A percentile compares a stretch with the other conserved stretches of the same genome.
These are phyloP conservation scores for Collybia sordida DNA, from an alignment of 768 basidiomycete species.

Conservation along the genomic window DNA sequence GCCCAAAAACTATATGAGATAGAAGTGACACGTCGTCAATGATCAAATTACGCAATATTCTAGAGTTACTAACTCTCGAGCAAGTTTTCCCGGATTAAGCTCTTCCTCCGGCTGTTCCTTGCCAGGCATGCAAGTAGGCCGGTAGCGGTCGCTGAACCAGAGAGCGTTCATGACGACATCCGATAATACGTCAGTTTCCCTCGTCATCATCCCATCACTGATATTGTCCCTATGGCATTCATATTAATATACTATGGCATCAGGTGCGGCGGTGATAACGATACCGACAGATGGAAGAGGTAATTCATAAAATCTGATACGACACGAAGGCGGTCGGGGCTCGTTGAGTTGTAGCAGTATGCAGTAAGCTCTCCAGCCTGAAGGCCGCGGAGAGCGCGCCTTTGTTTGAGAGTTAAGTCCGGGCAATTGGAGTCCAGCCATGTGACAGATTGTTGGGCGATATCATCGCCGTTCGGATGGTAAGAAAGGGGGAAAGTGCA, in stretches of 20 bases:
- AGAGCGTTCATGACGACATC: conserved; percentile 73
- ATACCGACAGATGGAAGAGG: conserved; percentile 50
- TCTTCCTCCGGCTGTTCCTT: conserved; percentile 40
- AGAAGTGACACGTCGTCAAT: conserved; percentile 3
- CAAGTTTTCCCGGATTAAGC: conserved; percentile 59
- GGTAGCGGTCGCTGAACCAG: conserved; percentile 53
- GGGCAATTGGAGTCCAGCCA: conserved; percentile 53
- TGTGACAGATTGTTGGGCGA: conserved; percentile 45
- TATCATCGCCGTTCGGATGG: conserved; percentile 42
- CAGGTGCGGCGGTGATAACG: conserved; percentile 2
- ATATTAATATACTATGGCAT: background rate
- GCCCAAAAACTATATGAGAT: conserved; percentile 56
- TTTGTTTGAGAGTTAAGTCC: conserved; percentile 41
- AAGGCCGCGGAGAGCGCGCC: conserved; percentile 51
- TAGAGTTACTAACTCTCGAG: conserved; percentile 56
- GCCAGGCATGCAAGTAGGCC: conserved; percentile 39
- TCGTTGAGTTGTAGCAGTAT: conserved; percentile 57
- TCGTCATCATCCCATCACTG: conserved; percentile 75
- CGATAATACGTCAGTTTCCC: conserved; percentile 56
- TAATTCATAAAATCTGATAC: conserved; percentile 71
- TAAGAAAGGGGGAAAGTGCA: conserved; percentile 47
- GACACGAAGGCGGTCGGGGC: conserved; percentile 58
- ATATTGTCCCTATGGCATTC: conserved; percentile 55
- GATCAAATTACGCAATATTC: background rate
- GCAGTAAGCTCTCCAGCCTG: conserved; percentile 69